Conservation (phyloP, 1,284 basidiomycete genomes). For the Austroboletus novae-zelandiae region DNA sequence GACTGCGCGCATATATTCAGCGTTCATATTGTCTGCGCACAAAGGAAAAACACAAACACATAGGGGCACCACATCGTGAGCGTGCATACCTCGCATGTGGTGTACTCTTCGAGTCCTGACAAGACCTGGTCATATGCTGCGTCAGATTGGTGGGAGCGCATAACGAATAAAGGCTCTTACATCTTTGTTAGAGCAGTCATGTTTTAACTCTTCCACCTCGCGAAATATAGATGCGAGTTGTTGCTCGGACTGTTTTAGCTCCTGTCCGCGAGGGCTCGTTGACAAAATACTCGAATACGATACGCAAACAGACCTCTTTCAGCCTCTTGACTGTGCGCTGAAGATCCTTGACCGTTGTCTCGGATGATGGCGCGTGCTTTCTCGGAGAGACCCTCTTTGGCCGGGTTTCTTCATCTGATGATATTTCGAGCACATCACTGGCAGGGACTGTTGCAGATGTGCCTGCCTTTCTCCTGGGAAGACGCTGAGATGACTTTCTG, state of each 20-base stretch:
- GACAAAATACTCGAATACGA: too few relatives aligned
- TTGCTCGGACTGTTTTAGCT: slow-evolving; percentile 11
- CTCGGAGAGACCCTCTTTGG: slow-evolving; percentile 7
- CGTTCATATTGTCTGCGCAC: background rate
- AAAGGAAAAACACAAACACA: slow-evolving; percentile 42
- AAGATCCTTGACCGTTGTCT: slow-evolving; percentile 10
- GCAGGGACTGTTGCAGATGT: background rate
- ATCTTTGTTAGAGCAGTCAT: slow-evolving; percentile 5
- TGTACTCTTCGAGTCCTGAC: slow-evolving; percentile 46
- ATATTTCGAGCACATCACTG: slow-evolving; percentile 28
- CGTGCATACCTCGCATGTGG: slow-evolving; percentile 63
- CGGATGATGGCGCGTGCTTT: slow-evolving; percentile 3
- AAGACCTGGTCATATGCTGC: slow-evolving; percentile 11
- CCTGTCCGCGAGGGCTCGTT: slow-evolving; percentile 5
- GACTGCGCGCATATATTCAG: slow-evolving; percentile 34
- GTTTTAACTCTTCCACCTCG: slow-evolving; percentile 24
- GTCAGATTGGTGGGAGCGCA: slow-evolving; percentile 1
- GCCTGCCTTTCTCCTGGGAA: slow-evolving; percentile 14
- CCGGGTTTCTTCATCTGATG: slow-evolving; percentile 28
- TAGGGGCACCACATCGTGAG: slow-evolving; percentile 62
- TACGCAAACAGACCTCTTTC: slow-evolving; percentile 16
- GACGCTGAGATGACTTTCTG: slow-evolving; percentile 34
- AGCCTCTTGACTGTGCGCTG: slow-evolving; percentile 21
- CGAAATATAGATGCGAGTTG: slow-evolving; percentile 7
- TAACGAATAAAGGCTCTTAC: background rate